Conservation (phyloP, 78 protist species). For the Chrysochromulina parva region DNA sequence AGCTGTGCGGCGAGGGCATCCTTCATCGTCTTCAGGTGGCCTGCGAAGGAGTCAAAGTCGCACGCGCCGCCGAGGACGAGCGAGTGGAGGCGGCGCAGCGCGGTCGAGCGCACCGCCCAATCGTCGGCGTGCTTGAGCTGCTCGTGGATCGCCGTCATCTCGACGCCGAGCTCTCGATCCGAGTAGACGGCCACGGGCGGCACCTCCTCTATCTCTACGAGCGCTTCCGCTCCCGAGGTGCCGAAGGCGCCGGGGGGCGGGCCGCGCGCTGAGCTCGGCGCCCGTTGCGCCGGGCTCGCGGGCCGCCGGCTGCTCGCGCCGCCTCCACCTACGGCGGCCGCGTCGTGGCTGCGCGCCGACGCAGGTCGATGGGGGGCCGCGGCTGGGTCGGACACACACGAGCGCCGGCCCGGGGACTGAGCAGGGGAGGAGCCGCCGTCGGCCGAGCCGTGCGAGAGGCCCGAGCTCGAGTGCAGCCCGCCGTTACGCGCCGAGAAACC, state of each 20-base stretch:
- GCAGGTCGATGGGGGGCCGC: no score
- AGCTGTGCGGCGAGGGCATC: background rate
- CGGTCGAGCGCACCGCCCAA: background rate
- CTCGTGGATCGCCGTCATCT: background rate
- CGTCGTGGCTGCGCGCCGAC: no score
- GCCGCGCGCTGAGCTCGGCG: background rate
- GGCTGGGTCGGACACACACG: no score
- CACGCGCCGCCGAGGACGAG: conserved; percentile 4
- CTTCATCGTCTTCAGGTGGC: background rate
- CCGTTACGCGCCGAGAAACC: background rate
- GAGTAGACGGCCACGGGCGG: background rate
- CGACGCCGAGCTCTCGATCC: background rate
- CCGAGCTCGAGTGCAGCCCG: background rate
- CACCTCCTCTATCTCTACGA: background rate
- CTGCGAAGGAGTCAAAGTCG: background rate
- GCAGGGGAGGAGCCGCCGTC: no score
- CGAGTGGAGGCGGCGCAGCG: background rate
- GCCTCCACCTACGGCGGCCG: no score
- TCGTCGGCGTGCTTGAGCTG: background rate
- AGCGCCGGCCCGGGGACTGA: no score
- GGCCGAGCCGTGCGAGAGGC: no score
- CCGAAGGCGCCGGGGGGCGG: background rate
- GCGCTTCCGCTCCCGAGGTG: background rate
- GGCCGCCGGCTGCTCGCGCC: background rate
- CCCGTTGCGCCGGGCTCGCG: background rate